Evolutionary conservation across 768 basidiomycete species (phyloP), one percentile per base, ranked within the genome.

Genomic region (Lanmaoa pseudosensibilis): DNA sequence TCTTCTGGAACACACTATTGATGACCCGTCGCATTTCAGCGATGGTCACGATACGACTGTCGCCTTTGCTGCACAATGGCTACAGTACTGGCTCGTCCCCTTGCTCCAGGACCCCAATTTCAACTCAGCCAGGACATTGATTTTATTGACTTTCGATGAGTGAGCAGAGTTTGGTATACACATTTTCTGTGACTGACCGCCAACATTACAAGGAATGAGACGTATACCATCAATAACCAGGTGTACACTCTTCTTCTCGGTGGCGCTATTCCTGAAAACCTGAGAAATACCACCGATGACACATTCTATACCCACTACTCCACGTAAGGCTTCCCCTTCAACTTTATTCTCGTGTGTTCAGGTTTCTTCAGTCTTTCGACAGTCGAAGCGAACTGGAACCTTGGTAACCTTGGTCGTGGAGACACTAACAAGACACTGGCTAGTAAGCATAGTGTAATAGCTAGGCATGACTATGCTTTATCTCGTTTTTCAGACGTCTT

Each of bases 131-230:
- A 71, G 72, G 21, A 86, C 85, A 0, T 72, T 86, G 50, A 80
- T 87, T 59, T 59, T 86, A 5, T 64, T 86, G 45, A 86, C 83
- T 0, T 86, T 85, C 52, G 85, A 87, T 52, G 83, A 86, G 68
- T 82, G 70, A 56, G 78, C 75, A 53, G 58, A 58, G 15, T 47
- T 25, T 19, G 37, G 21, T 15, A 38, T 34, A 12, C 23, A 13
- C 13, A 15, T 33, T 39, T 23, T 34, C 13, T 38, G 19, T 6
- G 41, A 62, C 33, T 38, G n/a, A 55, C 36, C 18, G n/a, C 2
- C 9, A 15, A 40, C 41, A 6, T 47, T n/a, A 16, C 50, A 39
- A 68, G 66, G 49, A 68, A 59, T 33, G 73, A 65, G 19, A 66
- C 66, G 0, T 65, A 69, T n/a, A 54, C 65, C 8, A 58, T 69